Evolutionary conservation across 2,329 filamentous ascomycete species (phyloP).

Genomic region (Colletotrichum australisinense): DNA sequence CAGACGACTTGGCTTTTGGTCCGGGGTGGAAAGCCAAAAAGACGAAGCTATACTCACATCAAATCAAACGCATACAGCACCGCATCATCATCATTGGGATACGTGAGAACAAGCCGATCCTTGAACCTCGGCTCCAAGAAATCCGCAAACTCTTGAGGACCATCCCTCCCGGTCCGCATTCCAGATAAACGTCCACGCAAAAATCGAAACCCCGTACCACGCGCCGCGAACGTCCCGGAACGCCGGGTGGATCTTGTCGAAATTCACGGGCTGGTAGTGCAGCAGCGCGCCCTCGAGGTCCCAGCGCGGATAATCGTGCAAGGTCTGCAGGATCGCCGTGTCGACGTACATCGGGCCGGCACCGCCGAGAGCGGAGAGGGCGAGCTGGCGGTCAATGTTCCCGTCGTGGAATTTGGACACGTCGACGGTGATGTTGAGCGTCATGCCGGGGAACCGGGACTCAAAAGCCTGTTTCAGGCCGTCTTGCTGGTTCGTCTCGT

Average conservation of each 20-base stretch:
- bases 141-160: slow-evolving; percentile 54
- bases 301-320: slow-evolving; percentile 65
- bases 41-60: slow-evolving; percentile 48
- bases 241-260: slow-evolving; percentile 52
- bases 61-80: slow-evolving; percentile 62
- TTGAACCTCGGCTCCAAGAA: slow-evolving; percentile 62
- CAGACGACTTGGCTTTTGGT: no score
- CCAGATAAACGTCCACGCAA: slow-evolving; percentile 50
- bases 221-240: slow-evolving; percentile 53
- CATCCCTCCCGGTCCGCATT: slow-evolving; percentile 47
- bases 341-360: slow-evolving; percentile 55
- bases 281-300: slow-evolving; percentile 57
- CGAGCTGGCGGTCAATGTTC: slow-evolving; percentile 59
- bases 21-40: no score
- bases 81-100: slow-evolving; percentile 69
- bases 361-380: slow-evolving; percentile 22
- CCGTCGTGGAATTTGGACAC: slow-evolving; percentile 66
- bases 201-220: slow-evolving; percentile 55
- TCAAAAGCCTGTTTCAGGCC: slow-evolving; percentile 56
- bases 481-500: slow-evolving; percentile 53
- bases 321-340: slow-evolving; percentile 59
- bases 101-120: slow-evolving; percentile 63
- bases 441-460: slow-evolving; percentile 59
- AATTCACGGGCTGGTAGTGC: slow-evolving; percentile 60
- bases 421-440: slow-evolving; percentile 64